Evolutionary conservation across 2,329 filamentous ascomycete species (phyloP), one percentile per base, ranked within the genome.

Genomic region (Escovopsis sp.): DNA sequence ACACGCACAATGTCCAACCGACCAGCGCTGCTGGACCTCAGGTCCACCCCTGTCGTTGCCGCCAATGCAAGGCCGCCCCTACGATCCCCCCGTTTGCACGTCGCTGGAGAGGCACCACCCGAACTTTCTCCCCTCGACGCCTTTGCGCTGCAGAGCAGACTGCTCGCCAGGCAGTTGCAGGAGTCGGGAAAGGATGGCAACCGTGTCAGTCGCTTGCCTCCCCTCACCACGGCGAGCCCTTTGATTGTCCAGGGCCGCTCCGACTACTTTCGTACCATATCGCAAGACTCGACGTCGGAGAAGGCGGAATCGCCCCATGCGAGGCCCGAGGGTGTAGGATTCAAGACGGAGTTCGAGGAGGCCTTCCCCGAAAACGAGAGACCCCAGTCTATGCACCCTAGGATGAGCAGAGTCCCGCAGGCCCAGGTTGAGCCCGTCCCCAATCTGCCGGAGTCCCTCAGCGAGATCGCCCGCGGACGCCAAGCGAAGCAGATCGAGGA

Each of bases 81-180:
- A 30, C 69, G 71, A 48, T 87, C 83, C n/a, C 82, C 83, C 35
- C 79, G 82, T 47, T 66, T 86, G 45, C 81, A 87, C 59, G 71
- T 84, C 43, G 81, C 82, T 43, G 84, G 84, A 47, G 84, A 89
- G 52, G 74, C 83, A 1, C 89, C 91, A 15, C 91, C 91, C 5
- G 84, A 91, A 40, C 71, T 96, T 43, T 96, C 91, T 7, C 91
- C 91, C 10, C 74, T 98, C 49, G 91, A 98, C 70, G 89, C 89
- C 38, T 93, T 98, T 57, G 89, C 89, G 16, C 72, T 89, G 47
- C 89, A 96, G 57, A 93, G 88, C 52, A 81, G 89, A 44, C 66
- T 93, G 52, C 73, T 98, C 40, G 87, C 87, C 33, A 84, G 78
- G 62, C 83, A 94, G 61, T 76, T 98, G 46, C 81, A 94, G 59